phyloP scores from a whole-genome alignment of 1,139 yeast genomes.

The Candida sp. region DNA sequence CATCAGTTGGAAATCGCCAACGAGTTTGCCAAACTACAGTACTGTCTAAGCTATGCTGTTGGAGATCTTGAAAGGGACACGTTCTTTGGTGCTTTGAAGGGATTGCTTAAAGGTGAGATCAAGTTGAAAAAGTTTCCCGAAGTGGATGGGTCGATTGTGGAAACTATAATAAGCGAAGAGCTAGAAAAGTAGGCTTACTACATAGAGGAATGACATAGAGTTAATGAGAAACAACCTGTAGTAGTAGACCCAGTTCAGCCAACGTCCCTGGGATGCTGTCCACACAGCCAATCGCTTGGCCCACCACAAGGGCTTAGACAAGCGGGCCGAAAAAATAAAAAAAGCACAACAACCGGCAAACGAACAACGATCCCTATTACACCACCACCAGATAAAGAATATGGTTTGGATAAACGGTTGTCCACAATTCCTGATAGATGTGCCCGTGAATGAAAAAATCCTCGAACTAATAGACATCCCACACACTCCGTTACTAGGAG shows the following conservation, averaged over 20 bases:
- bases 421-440: conserved; percentile 36
- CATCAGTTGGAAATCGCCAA: conserved; percentile 85
- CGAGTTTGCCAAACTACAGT: conserved; percentile 42
- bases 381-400: not conserved
- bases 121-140: conserved; percentile 6
- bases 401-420: conserved; percentile 27
- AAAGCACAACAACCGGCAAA: not conserved
- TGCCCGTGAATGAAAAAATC: conserved; percentile 24
- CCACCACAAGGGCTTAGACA: too few species aligned
- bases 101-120: conserved; percentile 7
- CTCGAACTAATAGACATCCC: conserved; percentile 31
- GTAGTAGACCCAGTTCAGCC: too few species aligned
- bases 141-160: conserved; percentile 8
- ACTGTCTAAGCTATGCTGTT: conserved; percentile 15
- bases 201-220: not conserved
- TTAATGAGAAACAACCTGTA: not conserved
- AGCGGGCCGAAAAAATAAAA: not conserved
- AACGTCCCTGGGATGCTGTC: too few species aligned
- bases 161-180: conserved; percentile 13
- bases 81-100: conserved; percentile 5
- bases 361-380: not conserved
- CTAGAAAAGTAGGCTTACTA: conserved; percentile 4
- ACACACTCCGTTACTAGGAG: conserved; percentile 38
- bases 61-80: conserved; percentile 3
- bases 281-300: too few species aligned